Conservation (phyloP, 2,329 filamentous ascomycete genomes). For the Hymenoscyphus scutula region DNA sequence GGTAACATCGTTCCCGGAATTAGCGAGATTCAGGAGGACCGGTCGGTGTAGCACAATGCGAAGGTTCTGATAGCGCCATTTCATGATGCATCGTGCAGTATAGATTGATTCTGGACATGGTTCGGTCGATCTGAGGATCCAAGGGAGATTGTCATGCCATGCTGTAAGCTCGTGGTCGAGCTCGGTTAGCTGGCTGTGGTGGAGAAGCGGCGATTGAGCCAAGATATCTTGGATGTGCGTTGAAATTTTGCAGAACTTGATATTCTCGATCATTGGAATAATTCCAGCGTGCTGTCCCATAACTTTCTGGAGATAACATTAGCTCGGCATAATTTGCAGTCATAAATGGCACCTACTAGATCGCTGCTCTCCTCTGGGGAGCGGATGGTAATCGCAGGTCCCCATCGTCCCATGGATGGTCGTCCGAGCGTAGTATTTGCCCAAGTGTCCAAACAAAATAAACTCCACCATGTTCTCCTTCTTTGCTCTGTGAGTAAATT, state of each 20-base stretch:
- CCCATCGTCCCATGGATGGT: conserved; percentile 66
- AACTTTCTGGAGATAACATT: conserved; percentile 38
- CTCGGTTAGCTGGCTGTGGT: conserved; percentile 62
- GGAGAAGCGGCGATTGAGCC: conserved; percentile 65
- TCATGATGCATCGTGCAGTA: conserved; percentile 71
- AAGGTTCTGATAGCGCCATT: conserved; percentile 78
- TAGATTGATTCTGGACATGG: conserved; percentile 69
- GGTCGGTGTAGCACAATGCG: conserved; percentile 74
- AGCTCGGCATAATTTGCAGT: conserved; percentile 3
- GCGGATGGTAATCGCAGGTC: conserved; percentile 65
- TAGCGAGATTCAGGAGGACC: conserved; percentile 63
- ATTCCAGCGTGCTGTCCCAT: conserved; percentile 62
- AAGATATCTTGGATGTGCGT: conserved; percentile 75
- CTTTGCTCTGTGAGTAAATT: conserved; percentile 55
- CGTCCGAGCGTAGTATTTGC: conserved; percentile 68
- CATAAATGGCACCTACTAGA: conserved; percentile 25
- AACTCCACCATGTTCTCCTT: conserved; percentile 70
- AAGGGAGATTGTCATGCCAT: conserved; percentile 71
- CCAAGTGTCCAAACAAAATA: conserved; percentile 74
- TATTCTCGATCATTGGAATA: conserved; percentile 71
- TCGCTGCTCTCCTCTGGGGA: conserved; percentile 48
- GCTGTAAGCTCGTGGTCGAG: conserved; percentile 67
- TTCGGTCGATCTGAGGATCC: conserved; percentile 61
- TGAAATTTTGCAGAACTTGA: conserved; percentile 76
- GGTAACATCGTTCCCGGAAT: conserved; percentile 26